Evolutionary conservation across 805 yeast genomes (phyloP).

Genomic region (Candida jianshihensis): DNA sequence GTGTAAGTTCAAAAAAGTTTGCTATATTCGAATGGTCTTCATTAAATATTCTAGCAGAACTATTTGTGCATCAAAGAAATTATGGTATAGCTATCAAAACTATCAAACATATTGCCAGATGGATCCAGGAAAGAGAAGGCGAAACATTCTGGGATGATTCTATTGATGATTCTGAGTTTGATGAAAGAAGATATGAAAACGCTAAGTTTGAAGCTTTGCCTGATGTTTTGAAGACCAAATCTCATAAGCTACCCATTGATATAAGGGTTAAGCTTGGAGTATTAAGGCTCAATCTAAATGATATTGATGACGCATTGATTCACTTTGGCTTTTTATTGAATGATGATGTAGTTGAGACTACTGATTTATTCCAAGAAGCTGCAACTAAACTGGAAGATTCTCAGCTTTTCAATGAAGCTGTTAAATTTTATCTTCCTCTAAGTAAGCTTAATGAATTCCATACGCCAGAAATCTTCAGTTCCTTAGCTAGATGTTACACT

Average conservation of each 20-base stretch:
- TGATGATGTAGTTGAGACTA: constrained; percentile 51
- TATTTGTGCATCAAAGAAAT: constrained; percentile 63
- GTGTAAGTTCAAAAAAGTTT: constrained; percentile 22
- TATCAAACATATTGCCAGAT: constrained; percentile 67
- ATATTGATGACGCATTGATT: constrained; percentile 59
- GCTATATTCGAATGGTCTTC: constrained; percentile 82
- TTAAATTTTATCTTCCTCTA: constrained; percentile 55
- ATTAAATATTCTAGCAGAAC: constrained; percentile 74
- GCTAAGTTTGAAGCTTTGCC: constrained; percentile 35
- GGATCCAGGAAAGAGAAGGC: constrained; percentile 68
- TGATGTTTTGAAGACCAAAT: constrained; percentile 28
- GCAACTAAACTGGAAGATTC: constrained; percentile 67
- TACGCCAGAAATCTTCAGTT: constrained; percentile 37
- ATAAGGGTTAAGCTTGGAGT: constrained; percentile 77
- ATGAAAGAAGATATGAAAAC: constrained; percentile 52
- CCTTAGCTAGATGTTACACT: constrained; percentile 71
- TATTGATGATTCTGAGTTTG: constrained; percentile 77
- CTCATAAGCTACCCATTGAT: constrained; percentile 69
- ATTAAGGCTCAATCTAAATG: constrained; percentile 58
- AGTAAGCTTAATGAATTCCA: constrained; percentile 46
- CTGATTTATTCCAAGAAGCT: constrained; percentile 71
- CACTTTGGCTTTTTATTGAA: constrained; percentile 60
- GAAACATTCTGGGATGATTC: constrained; percentile 39
- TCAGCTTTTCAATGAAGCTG: constrained; percentile 70
- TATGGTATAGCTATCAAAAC: constrained; percentile 57